Evolutionary conservation across 2,329 filamentous ascomycete genomes (phyloP).

Genomic region (Cercospora sp.): DNA sequence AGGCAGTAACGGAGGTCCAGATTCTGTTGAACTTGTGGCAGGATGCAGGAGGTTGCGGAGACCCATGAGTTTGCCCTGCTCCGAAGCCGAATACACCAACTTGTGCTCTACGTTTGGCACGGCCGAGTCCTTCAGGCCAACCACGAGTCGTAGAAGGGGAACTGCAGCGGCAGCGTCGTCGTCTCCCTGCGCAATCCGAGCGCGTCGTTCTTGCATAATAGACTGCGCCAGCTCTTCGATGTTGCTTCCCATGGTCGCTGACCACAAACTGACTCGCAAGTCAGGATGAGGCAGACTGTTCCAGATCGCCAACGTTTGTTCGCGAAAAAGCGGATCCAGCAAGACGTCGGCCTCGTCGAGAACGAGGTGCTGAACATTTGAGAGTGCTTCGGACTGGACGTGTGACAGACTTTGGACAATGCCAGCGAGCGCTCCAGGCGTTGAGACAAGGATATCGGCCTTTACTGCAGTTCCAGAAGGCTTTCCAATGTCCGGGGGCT

Average conservation of each 20-base stretch:
- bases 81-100: constrained; percentile 86
- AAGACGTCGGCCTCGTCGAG: constrained; percentile 96
- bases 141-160: constrained; percentile 77
- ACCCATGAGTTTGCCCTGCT: constrained; percentile 89
- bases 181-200: constrained; percentile 23
- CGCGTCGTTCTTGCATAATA: constrained; percentile 60
- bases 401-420: constrained; percentile 58
- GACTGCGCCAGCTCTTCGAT: constrained; percentile 76
- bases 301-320: constrained; percentile 86
- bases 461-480: constrained; percentile 58
- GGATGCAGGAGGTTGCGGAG: constrained; percentile 87
- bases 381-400: constrained; percentile 26
- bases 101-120: constrained; percentile 89
- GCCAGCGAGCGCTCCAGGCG: constrained; percentile 75
- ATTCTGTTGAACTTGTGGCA: constrained; percentile 58
- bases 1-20: constrained; percentile 63
- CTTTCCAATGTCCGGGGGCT: background rate
- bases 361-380: constrained; percentile 71
- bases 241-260: constrained; percentile 92
- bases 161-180: constrained; percentile 16
- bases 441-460: constrained; percentile 77
- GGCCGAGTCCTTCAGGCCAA: constrained; percentile 94
- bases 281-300: constrained; percentile 67
- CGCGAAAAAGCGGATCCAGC: constrained; percentile 83
- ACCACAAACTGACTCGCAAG: constrained; percentile 84